phyloP scores from a whole-genome alignment of 257 asterid species.

The Petunia secreta region DNA sequence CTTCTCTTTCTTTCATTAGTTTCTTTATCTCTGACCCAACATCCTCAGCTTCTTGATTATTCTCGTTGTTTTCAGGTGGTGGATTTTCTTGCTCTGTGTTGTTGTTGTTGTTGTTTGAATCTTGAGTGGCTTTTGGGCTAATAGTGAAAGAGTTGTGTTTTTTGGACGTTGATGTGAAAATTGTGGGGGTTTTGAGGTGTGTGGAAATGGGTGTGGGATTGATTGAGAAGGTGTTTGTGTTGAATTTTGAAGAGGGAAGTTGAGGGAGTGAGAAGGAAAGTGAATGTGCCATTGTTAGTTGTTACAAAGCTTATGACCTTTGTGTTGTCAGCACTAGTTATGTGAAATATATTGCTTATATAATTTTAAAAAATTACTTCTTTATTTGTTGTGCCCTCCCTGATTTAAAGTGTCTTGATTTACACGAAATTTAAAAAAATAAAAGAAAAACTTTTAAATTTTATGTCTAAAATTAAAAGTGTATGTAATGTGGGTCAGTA shows the following conservation, averaged over 20 bases:
- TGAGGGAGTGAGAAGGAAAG: conserved; percentile 37
- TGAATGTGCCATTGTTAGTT: conserved; percentile 57
- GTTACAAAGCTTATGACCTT: not conserved
- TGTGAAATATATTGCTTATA: too few relatives aligned
- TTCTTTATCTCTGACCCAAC: conserved; percentile 73
- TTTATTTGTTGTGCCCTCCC: too few relatives aligned
- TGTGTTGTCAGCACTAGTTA: not conserved
- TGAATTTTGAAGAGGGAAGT: conserved; percentile 27
- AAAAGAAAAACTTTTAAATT: too few relatives aligned
- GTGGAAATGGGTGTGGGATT: conserved; percentile 21
- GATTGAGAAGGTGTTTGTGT: conserved; percentile 31
- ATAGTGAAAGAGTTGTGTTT: not conserved
- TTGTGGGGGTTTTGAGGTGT: not conserved
- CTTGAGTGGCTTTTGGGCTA: conserved; percentile 11
- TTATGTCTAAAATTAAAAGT: too few relatives aligned
- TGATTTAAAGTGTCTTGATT: too few relatives aligned
- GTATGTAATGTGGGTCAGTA: too few relatives aligned
- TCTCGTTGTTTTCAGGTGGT: conserved; percentile 13
- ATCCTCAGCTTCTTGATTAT: conserved; percentile 26
- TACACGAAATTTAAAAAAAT: too few relatives aligned
- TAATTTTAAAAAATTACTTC: too few relatives aligned
- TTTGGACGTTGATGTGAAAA: not conserved
- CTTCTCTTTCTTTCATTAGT: conserved; percentile 66
- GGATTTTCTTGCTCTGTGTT: conserved; percentile 19
- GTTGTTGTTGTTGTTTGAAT: not conserved